Conservation (phyloP, 441 rosid species). For the Adansonia gregorii region DNA sequence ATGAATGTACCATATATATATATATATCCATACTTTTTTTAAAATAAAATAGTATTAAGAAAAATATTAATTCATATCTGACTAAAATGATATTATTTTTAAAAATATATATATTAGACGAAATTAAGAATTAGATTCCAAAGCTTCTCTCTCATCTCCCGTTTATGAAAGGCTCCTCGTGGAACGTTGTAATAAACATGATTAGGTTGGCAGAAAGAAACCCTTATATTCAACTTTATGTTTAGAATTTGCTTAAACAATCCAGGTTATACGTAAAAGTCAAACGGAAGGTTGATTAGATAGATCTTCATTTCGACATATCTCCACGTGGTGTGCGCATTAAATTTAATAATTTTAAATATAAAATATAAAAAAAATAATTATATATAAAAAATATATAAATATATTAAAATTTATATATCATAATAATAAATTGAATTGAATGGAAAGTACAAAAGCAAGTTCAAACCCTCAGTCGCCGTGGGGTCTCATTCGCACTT, state of each 20-base stretch:
- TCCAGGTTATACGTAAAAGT: neutral
- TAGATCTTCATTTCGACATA: neutral
- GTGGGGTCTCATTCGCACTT: neutral
- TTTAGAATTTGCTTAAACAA: neutral
- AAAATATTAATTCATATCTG: too few species aligned
- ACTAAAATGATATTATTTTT: too few species aligned
- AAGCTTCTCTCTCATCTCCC: neutral
- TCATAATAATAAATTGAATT: neutral
- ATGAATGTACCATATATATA: neutral
- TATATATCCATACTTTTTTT: neutral
- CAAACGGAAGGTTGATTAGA: constrained; percentile 13
- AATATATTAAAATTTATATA: too few species aligned
- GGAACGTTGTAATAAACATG: too few species aligned
- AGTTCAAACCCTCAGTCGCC: neutral
- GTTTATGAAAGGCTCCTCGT: neutral
- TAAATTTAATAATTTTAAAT: too few species aligned
- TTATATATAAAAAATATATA: too few species aligned
- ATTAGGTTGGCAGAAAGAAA: neutral
- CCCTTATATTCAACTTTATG: neutral
- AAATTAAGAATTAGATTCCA: neutral
- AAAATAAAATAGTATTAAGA: too few species aligned
- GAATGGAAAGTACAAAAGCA: neutral
- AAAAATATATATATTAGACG: too few species aligned
- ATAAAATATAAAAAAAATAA: too few species aligned
- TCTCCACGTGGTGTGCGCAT: neutral